A percentile compares a stretch with the other conserved stretches of the same genome.
Conservation (phyloP, 73 alveolate genomes). For the Paramecium tetraurelia region DNA sequence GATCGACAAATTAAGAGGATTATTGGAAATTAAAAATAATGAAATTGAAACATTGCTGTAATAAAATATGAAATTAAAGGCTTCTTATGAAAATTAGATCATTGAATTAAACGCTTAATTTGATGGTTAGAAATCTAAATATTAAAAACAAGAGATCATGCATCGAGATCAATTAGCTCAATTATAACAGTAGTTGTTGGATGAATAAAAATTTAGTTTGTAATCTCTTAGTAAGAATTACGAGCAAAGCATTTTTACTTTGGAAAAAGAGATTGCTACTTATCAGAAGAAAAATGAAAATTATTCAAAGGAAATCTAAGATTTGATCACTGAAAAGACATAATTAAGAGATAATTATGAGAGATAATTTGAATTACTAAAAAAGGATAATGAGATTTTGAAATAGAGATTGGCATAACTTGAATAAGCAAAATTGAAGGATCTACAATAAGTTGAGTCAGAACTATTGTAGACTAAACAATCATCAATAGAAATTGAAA, state of each 20-base stretch:
- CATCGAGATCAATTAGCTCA: neutral
- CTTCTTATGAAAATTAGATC: neutral
- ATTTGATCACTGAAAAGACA: neutral
- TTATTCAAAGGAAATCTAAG: neutral
- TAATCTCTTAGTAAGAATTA: neutral
- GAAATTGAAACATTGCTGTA: neutral
- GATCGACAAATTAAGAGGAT: neutral
- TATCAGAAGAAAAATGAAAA: neutral
- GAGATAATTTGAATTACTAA: neutral
- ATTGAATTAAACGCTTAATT: neutral
- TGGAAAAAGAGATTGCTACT: neutral
- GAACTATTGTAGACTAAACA: neutral
- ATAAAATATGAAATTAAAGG: constrained; percentile 17
- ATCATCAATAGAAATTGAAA: neutral
- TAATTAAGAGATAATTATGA: neutral
- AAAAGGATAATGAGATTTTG: neutral
- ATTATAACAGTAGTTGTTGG: neutral
- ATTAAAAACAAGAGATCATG: neutral
- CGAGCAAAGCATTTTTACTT: neutral
- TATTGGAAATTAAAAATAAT: constrained; percentile 6
- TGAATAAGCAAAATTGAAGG: neutral
- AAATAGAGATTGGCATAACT: neutral
- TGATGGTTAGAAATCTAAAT: neutral
- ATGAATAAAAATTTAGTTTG: neutral
- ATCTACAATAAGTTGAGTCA: neutral